phyloP scores from a whole-genome alignment of 768 basidiomycete genomes.

The Daedalea quercina region DNA sequence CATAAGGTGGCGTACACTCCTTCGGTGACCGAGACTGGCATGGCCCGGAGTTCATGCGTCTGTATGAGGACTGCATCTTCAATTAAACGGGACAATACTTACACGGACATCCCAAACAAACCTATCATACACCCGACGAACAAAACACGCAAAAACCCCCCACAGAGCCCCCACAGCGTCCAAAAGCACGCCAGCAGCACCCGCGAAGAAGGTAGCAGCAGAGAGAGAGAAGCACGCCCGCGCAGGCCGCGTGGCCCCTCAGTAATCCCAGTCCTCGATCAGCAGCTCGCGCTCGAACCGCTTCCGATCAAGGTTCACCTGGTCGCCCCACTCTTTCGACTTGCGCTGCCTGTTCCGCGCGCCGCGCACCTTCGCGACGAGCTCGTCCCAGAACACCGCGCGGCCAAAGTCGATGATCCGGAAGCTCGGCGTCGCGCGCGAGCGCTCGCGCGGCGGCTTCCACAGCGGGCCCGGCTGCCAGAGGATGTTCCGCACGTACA shows the following conservation, averaged over 20 bases:
- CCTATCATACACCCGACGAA: no score
- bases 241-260: neutral
- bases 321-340: neutral
- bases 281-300: constrained; percentile 5
- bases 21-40: no score
- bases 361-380: neutral
- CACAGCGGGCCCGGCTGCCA: constrained; percentile 36
- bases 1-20: no score
- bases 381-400: constrained; percentile 2
- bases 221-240: neutral
- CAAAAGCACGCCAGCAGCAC: no score
- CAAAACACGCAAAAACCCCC: neutral
- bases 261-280: neutral
- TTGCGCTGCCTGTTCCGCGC: neutral
- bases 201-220: no score
- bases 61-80: no score
- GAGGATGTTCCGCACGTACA: constrained; percentile 37
- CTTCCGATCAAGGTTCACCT: neutral
- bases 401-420: constrained; percentile 49
- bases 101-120: no score
- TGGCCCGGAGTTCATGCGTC: no score
- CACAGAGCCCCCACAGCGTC: no score
- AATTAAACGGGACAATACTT: no score
- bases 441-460: constrained; percentile 23
- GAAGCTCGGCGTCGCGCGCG: constrained; percentile 28